Evolutionary conservation across 2,329 filamentous ascomycete species (phyloP).

Genomic region (Aspergillus pseudoviridinutans): DNA sequence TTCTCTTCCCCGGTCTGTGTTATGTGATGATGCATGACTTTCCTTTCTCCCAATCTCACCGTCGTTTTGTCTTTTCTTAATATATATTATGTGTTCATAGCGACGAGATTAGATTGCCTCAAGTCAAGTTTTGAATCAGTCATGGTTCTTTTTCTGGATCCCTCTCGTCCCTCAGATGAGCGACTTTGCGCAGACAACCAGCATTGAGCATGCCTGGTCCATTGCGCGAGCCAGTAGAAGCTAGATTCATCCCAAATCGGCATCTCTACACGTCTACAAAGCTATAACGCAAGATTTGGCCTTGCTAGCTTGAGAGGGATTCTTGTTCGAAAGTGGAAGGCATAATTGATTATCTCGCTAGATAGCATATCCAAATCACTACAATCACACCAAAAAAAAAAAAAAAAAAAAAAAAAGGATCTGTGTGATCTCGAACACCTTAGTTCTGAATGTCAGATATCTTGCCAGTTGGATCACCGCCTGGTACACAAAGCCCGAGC

Average conservation of each 20-base stretch:
- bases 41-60: not conserved
- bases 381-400: too few species aligned
- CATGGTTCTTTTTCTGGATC: not conserved
- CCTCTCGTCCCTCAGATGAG: not conserved
- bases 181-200: not conserved
- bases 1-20: not conserved
- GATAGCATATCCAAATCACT: not conserved
- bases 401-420: too few species aligned
- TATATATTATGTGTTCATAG: not conserved
- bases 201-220: not conserved
- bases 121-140: not conserved
- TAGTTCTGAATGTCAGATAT: not conserved
- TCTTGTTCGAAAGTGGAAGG: not conserved
- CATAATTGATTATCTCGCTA: not conserved
- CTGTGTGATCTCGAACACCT: not conserved
- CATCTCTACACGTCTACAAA: not conserved
- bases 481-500: constrained; percentile 81
- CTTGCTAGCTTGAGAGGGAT: not conserved
- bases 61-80: not conserved
- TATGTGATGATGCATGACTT: not conserved
- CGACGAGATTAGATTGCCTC: not conserved
- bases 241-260: not conserved
- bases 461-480: constrained; percentile 48
- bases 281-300: not conserved
- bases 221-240: not conserved